Evolutionary conservation across 805 yeast genomes (phyloP), one percentile per base, ranked within the genome.

Genomic region (Sugiyamaella lignohabitans): DNA sequence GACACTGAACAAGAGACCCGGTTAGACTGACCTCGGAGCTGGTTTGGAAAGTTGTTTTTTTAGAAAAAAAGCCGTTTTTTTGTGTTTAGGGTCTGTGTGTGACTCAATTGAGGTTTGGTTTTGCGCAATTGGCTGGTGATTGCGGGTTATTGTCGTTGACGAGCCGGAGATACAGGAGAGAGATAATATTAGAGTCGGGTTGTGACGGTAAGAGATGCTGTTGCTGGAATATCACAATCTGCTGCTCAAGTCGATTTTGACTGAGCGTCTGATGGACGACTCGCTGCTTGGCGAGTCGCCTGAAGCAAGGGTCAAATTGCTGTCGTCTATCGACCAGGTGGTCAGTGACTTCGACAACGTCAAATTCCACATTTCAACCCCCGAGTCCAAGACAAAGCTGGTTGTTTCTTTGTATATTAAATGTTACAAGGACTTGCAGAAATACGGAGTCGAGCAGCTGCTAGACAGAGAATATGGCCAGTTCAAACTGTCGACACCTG

Each of bases 271-370:
- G 45, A 63, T 70, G 20, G 67, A 71, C 21, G 80, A 71, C 19
- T 69, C 68, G 42, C 14, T 27, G 14, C 14, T 27, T 8, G 32
- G 11, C 14, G 32, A 27, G 14, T 14, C 32, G 8, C 68, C 65
- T 21, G 73, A 77, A 2, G 63, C 74, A 42, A 27, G 32, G 14
- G 14, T 27, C 32, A 27, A 27, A 27, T 68, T 78, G 4, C 51
- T 48, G 24, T 36, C 53, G 23, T 48, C 58, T 35, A 71, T 87
- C 53, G 97, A 93, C 67, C 79, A 97, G 64, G 80, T 91, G 52
- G 78, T 93, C 53, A 82, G 95, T 35, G 99, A 93, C 70, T 93
- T 93, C 59, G 99, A 93, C 66, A 87, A 87, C 69, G 95, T 96
- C 42, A 85, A 93, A 24, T 89, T 85, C 67, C 98, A 91, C 65